These are phyloP conservation scores for Carex cristatella DNA, from an alignment of 176 grass and related monocot genomes.

Conservation along the genomic window DNA sequence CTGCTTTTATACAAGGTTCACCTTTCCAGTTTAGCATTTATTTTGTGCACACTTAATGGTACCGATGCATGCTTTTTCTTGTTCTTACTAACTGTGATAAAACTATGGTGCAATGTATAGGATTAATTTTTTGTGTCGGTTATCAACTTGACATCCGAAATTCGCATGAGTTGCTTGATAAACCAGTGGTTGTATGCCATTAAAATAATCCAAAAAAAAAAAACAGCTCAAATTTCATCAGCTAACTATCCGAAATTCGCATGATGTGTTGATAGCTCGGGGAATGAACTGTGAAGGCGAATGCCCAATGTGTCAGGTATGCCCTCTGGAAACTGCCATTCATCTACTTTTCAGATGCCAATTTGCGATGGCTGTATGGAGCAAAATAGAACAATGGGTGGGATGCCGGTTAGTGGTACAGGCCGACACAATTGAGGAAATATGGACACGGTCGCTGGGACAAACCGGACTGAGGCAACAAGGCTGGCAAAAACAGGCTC, in stretches of 20 bases:
- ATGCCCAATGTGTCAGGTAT: too few relatives aligned
- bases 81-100: constrained; percentile 10
- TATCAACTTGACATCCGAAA: constrained; percentile 45
- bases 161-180: constrained; percentile 65
- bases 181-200: constrained; percentile 91
- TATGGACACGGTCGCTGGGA: too few relatives aligned
- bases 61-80: neutral
- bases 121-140: constrained; percentile 96
- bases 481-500: too few relatives aligned
- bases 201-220: constrained; percentile 60
- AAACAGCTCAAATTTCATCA: constrained; percentile 91
- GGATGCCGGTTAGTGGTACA: too few relatives aligned
- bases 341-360: too few relatives aligned
- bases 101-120: constrained; percentile 31
- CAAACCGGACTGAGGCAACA: too few relatives aligned
- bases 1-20: neutral
- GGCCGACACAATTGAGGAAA: too few relatives aligned
- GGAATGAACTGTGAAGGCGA: too few relatives aligned
- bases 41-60: constrained; percentile 3
- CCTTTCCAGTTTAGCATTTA: neutral
- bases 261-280: too few relatives aligned
- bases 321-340: too few relatives aligned
- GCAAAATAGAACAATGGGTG: too few relatives aligned
- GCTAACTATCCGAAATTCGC: constrained; percentile 38
- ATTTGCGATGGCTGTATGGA: too few relatives aligned